These are phyloP conservation scores for Coniochaeta sp. DNA, from an alignment of 2,329 filamentous ascomycete genomes.

Conservation along the genomic window DNA sequence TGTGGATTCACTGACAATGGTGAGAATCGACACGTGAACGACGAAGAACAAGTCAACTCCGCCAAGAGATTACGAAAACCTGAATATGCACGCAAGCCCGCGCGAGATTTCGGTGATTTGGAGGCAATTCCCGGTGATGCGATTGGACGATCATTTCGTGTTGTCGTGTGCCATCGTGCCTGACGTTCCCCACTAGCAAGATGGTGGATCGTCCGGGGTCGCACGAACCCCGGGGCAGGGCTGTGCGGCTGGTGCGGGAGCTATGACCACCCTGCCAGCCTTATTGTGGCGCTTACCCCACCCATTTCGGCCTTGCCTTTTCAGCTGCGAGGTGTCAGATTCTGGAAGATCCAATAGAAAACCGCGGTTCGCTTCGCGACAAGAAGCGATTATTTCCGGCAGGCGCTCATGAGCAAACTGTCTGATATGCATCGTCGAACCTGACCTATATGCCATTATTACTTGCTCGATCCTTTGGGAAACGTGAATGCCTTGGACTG, in stretches of 20 bases:
- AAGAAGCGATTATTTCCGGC: too few species aligned
- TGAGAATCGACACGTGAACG: neutral
- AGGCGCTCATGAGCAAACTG: too few species aligned
- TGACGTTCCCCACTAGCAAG: neutral
- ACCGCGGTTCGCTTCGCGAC: neutral
- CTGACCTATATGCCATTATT: neutral
- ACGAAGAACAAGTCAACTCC: neutral
- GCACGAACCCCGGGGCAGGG: neutral
- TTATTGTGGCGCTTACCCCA: neutral
- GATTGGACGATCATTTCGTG: neutral
- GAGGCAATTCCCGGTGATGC: neutral
- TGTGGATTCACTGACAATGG: neutral
- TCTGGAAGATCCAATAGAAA: neutral
- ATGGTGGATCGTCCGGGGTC: neutral
- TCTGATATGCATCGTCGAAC: too few species aligned
- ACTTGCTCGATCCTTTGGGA: neutral
- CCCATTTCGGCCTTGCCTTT: neutral
- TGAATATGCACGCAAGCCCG: conserved; percentile 4
- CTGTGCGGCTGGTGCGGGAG: conserved; percentile 1
- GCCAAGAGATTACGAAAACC: neutral
- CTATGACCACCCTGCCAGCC: neutral
- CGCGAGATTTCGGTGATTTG: neutral
- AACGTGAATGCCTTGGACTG: neutral
- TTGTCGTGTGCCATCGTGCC: neutral
- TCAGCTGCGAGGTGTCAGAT: neutral